Evolutionary conservation across 768 basidiomycete species (phyloP).

Genomic region (Boletales sp.): DNA sequence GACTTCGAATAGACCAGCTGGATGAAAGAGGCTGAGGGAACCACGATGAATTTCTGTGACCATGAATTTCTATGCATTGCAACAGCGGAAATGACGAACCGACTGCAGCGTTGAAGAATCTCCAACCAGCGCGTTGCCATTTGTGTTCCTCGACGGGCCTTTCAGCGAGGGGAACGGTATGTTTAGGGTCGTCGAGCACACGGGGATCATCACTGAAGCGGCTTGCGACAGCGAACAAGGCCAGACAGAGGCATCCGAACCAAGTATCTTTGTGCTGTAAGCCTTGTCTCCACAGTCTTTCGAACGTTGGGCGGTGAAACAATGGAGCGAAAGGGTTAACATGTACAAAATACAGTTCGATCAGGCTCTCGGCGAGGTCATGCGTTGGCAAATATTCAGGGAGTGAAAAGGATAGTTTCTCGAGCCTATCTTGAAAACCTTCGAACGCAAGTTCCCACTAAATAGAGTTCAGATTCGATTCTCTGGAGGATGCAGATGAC

Average conservation of each 20-base stretch:
- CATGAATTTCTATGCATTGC: slow-evolving; percentile 2
- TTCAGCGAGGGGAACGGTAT: slow-evolving; percentile 20
- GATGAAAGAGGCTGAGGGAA: slow-evolving; percentile 50
- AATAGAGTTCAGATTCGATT: background rate
- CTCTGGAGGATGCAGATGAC: background rate
- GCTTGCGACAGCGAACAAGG: slow-evolving; percentile 67
- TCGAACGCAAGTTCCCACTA: slow-evolving; percentile 64
- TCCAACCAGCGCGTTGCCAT: slow-evolving; percentile 58
- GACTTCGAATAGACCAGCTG: slow-evolving; percentile 59
- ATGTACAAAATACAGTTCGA: slow-evolving; percentile 65
- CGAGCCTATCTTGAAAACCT: slow-evolving; percentile 32
- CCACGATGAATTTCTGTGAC: slow-evolving; percentile 47
- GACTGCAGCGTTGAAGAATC: slow-evolving; percentile 54
- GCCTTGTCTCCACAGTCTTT: slow-evolving; percentile 51
- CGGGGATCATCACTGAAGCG: slow-evolving; percentile 63
- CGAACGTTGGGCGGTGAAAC: slow-evolving; percentile 69
- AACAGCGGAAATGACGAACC: slow-evolving; percentile 32
- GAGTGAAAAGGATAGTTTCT: slow-evolving; percentile 31
- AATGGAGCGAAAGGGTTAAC: slow-evolving; percentile 60
- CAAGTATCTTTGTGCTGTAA: slow-evolving; percentile 53
- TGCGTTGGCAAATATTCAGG: slow-evolving; percentile 55
- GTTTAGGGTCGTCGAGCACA: slow-evolving; percentile 39
- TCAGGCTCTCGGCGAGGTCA: slow-evolving; percentile 55
- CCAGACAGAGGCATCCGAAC: slow-evolving; percentile 60
- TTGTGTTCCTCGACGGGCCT: slow-evolving; percentile 29